Evolutionary conservation across 1,284 basidiomycete species (phyloP), one percentile per base, ranked within the genome.

Genomic region (Tilletia indica): DNA sequence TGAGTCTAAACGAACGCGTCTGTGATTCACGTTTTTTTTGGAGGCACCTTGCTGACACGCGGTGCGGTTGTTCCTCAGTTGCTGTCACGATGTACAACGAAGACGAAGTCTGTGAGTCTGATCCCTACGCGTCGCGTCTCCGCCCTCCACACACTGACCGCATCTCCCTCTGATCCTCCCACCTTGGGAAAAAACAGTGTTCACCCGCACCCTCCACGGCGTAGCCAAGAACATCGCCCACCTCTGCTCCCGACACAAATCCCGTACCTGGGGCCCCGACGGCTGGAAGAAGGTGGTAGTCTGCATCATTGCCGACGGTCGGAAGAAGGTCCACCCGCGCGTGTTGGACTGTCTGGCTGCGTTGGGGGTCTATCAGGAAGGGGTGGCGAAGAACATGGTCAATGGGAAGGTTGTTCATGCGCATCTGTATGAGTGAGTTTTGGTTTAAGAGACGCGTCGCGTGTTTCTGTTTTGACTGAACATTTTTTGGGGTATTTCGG

Each of bases 201-300:
- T 99, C 84, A 94, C 93, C 83, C 88, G 96, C 64, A 99, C 97
- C 1, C 85, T 99, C 78, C 93, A 97, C 85, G 96, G 95, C 3
- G 93, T 99, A 14, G 98, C 98, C 94, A 88, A 82, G 76, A 79
- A 81, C 79, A 82, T 81, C 70, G 78, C 79, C 1, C 74, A 80
- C 69, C 87, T 98, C 6, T 97, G 96, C 84, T 91, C 92, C 11
- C 89, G 96, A 48, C 94, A 95, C 85, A 94, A 94, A 80, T 95
- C 93, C 12, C 90, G 93, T 72, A 96, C 93, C 0, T 99, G 96
- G 97, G 96, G 96, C 3, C 89, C 90, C 6, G 93, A 97, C 70
- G 91, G 93, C 0, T 99, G 96, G 96, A 93, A 98, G 83, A 98
- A 97, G 89, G 81, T 84, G 2, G 81, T 82, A 2, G 82, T 84